Conservation (phyloP, 1,139 yeast species). For the Geotrichum candidum region DNA sequence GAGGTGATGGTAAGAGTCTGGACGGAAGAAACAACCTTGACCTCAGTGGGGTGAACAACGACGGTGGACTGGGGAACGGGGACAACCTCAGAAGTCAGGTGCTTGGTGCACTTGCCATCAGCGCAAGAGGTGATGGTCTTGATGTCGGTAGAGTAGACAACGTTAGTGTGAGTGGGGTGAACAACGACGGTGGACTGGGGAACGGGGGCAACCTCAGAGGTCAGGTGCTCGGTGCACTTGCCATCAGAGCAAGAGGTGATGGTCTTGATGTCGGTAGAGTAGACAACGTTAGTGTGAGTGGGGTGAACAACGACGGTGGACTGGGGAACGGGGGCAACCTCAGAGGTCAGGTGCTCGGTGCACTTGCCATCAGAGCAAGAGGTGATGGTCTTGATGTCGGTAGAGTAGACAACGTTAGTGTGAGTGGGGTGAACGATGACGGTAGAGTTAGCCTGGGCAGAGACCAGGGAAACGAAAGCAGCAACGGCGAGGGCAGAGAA, state of each 20-base stretch:
- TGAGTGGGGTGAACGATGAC: constrained; percentile 37
- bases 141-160: constrained; percentile 3
- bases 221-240: constrained; percentile 5
- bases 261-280: constrained; percentile 6
- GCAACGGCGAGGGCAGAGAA: constrained; percentile 21
- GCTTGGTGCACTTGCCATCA: constrained; percentile 11
- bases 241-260: constrained; percentile 13
- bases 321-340: constrained; percentile 18
- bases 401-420: constrained; percentile 4
- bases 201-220: constrained; percentile 18
- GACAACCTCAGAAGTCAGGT: constrained; percentile 16
- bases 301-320: constrained; percentile 37
- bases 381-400: constrained; percentile 8
- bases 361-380: constrained; percentile 14
- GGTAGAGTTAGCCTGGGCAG: constrained; percentile 31
- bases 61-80: constrained; percentile 1
- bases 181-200: constrained; percentile 34
- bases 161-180: constrained; percentile 28
- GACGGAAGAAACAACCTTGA: constrained; percentile 6
- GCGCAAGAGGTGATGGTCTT: constrained; percentile 12
- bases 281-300: constrained; percentile 19
- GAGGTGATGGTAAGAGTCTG: constrained; percentile 14
- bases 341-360: not conserved
- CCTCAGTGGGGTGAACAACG: not conserved
- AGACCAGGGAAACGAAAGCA: constrained; percentile 23